Conservation (phyloP, 352 stramenopile genomes). For the Aphanomyces astaci region DNA sequence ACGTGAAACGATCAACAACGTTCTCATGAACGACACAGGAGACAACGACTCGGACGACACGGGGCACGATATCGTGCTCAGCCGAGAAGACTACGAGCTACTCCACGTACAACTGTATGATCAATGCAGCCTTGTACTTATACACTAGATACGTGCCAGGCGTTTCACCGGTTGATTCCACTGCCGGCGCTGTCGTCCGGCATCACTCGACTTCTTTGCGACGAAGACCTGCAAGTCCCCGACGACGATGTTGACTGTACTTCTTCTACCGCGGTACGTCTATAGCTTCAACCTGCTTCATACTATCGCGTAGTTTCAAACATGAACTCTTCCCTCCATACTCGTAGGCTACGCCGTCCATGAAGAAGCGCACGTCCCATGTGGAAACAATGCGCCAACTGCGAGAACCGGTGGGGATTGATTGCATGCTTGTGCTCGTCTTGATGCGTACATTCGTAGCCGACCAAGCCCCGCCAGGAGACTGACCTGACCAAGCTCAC, state of each 20-base stretch:
- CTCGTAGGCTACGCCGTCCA: too few species aligned
- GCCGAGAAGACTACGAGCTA: constrained; percentile 14
- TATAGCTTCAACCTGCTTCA: neutral
- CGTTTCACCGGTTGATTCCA: constrained; percentile 18
- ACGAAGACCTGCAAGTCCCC: constrained; percentile 18
- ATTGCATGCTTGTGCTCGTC: too few species aligned
- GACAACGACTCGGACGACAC: neutral
- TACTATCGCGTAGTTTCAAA: too few species aligned
- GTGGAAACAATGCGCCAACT: neutral
- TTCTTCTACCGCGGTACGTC: neutral
- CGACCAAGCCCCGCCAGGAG: too few species aligned
- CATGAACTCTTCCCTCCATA: too few species aligned
- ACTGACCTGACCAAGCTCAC: too few species aligned
- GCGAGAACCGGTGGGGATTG: too few species aligned
- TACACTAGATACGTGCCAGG: too few species aligned
- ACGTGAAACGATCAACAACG: neutral
- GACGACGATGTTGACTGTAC: constrained; percentile 13
- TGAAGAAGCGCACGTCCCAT: neutral
- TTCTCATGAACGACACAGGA: neutral
- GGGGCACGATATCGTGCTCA: constrained; percentile 9
- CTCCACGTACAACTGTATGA: too few species aligned
- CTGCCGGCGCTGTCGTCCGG: constrained; percentile 10
- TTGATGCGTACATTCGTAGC: too few species aligned
- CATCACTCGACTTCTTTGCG: constrained; percentile 18
- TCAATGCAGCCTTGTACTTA: too few species aligned